Evolutionary conservation across 2,329 filamentous ascomycete genomes (phyloP).

Genomic region (Botrytis medusae): DNA sequence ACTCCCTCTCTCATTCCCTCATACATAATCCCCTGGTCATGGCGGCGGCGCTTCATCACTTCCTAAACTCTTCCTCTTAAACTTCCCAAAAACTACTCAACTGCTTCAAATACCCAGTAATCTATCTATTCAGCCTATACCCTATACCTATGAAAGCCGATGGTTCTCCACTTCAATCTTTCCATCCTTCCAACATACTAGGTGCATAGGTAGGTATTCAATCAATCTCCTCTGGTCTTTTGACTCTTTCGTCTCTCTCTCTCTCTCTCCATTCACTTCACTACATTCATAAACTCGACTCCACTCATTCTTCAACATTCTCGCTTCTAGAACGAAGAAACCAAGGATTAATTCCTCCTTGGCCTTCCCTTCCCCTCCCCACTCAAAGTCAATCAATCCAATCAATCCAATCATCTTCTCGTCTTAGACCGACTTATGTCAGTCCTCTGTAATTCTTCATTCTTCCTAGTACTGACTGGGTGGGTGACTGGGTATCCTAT

Average conservation of each 20-base stretch:
- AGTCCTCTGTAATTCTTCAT: neutral
- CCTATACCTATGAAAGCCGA: neutral
- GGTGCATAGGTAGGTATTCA: neutral
- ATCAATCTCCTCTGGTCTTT: neutral
- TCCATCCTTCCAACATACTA: too few relatives aligned
- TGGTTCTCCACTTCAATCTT: neutral
- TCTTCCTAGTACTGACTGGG: neutral
- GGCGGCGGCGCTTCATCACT: neutral
- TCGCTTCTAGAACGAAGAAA: slow-evolving; percentile 19
- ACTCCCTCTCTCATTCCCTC: neutral
- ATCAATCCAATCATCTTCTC: neutral
- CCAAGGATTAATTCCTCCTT: neutral
- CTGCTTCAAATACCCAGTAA: too few relatives aligned
- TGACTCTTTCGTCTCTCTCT: neutral
- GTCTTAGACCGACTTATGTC: slow-evolving; percentile 12
- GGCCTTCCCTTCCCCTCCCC: neutral
- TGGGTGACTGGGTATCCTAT: neutral
- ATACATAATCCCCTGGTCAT: neutral
- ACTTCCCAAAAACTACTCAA: too few relatives aligned
- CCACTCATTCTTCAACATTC: neutral
- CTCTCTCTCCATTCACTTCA: neutral
- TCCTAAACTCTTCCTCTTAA: neutral
- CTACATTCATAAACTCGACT: neutral
- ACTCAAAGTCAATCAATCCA: neutral
- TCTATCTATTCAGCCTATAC: too few relatives aligned